Conservation (phyloP, 108 stramenopile genomes). For the Phaeodactylum tricornutum region DNA sequence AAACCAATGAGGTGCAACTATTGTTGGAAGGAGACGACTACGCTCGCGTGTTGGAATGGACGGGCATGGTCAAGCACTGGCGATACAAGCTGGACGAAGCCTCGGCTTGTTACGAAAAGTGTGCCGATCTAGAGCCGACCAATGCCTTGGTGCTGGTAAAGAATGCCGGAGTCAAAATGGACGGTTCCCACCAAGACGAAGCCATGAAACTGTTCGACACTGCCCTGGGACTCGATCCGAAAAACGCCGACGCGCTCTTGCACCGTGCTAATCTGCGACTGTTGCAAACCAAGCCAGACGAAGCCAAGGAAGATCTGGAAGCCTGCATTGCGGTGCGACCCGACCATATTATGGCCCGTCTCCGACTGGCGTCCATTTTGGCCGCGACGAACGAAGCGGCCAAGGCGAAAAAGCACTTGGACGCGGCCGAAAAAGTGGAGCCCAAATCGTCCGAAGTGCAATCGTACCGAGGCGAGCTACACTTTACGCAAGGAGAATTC, state of each 20-base stretch:
- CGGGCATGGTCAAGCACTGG: conserved; percentile 82
- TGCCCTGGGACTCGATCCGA: conserved; percentile 63
- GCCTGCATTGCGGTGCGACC: conserved; percentile 63
- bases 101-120: conserved; percentile 54
- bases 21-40: conserved; percentile 16
- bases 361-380: conserved; percentile 76
- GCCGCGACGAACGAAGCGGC: conserved; percentile 60
- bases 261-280: conserved; percentile 80
- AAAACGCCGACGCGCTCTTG: conserved; percentile 71
- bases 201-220: conserved; percentile 64
- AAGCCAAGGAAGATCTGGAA: conserved; percentile 65
- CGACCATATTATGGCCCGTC: conserved; percentile 70
- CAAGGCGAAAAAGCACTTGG: conserved; percentile 63
- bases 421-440: conserved; percentile 50
- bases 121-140: conserved; percentile 64
- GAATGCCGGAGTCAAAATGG: conserved; percentile 85
- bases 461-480: conserved; percentile 80
- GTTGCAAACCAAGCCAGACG: conserved; percentile 50
- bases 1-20: conserved; percentile 27
- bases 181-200: conserved; percentile 48
- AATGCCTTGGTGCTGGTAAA: conserved; percentile 81
- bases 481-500: conserved; percentile 69
- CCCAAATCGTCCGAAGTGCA: conserved; percentile 79
- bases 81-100: conserved; percentile 78
- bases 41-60: conserved; percentile 75